Evolutionary conservation across 495 filamentous ascomycete species (phyloP).

Genomic region (Aspergillus bertholletiae): DNA sequence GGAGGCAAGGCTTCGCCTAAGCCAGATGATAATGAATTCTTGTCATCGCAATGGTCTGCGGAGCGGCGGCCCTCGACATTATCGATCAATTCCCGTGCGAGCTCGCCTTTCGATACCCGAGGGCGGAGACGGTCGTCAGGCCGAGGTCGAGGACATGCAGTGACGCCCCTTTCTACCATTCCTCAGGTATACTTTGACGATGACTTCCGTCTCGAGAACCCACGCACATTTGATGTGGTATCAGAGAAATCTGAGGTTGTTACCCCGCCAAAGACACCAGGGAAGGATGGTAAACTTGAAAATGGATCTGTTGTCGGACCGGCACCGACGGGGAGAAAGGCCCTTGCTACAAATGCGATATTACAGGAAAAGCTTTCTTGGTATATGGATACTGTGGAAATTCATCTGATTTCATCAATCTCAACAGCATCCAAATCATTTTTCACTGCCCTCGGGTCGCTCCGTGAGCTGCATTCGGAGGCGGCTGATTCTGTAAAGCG

Average conservation of each 20-base stretch:
- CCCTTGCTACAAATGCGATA: conserved; percentile 93
- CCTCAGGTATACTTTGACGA: conserved; percentile 92
- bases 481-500: conserved; percentile 86
- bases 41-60: conserved; percentile 31
- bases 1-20: conserved; percentile 28
- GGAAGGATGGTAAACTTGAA: conserved; percentile 48
- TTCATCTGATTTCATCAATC: conserved; percentile 94
- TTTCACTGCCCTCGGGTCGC: conserved; percentile 89
- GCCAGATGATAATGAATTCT: conserved; percentile 32
- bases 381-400: conserved; percentile 99
- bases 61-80: conserved; percentile 38
- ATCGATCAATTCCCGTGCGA: conserved; percentile 35
- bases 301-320: conserved; percentile 65
- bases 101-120: conserved; percentile 36
- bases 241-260: conserved; percentile 95
- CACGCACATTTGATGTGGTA: conserved; percentile 92
- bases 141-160: conserved; percentile 50
- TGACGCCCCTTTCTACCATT: conserved; percentile 87
- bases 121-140: conserved; percentile 31
- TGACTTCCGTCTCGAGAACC: conserved; percentile 94
- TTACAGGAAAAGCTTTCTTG: conserved; percentile 98
- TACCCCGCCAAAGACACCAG: conserved; percentile 54
- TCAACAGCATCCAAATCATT: conserved; percentile 93
- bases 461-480: conserved; percentile 87
- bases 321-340: conserved; percentile 60